These are phyloP conservation scores for Mollisia scopiformis DNA, from an alignment of 2,329 filamentous ascomycete species.

Conservation along the genomic window DNA sequence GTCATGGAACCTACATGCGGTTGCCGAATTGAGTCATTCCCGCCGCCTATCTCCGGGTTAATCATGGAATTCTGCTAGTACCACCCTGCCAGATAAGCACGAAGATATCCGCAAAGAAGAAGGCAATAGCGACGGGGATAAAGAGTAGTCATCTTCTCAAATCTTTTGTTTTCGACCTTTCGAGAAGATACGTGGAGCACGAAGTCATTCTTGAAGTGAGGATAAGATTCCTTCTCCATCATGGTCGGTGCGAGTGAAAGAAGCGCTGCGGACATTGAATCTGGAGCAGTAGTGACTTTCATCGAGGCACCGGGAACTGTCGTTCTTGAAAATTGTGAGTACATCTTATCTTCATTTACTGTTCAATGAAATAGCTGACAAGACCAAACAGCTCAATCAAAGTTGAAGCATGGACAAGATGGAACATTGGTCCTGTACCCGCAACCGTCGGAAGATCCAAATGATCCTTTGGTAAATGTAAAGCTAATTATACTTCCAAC, in stretches of 20 bases:
- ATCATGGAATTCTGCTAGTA: no score
- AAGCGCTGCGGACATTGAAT: not conserved
- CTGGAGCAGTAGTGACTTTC: not conserved
- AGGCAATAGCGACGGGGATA: no score
- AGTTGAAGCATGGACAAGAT: not conserved
- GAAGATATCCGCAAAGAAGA: no score
- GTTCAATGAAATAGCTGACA: not conserved
- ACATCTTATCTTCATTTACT: not conserved
- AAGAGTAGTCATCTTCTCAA: no score
- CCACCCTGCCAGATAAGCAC: no score
- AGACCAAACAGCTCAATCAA: not conserved
- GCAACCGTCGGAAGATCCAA: slow-evolving; percentile 17
- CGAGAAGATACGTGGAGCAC: no score
- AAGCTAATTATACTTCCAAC: no score
- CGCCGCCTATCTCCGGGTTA: no score
- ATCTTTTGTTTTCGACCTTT: no score
- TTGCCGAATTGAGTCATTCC: no score
- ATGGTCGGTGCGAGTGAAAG: not conserved
- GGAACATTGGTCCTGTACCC: slow-evolving; percentile 19
- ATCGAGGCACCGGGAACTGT: not conserved
- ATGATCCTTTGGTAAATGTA: slow-evolving; percentile 28
- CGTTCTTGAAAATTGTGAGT: not conserved
- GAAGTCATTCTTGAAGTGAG: not conserved
- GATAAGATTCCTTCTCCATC: not conserved
- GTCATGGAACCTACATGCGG: no score